phyloP scores from a whole-genome alignment of 2,329 filamentous ascomycete species.

The Exophiala viscosa region DNA sequence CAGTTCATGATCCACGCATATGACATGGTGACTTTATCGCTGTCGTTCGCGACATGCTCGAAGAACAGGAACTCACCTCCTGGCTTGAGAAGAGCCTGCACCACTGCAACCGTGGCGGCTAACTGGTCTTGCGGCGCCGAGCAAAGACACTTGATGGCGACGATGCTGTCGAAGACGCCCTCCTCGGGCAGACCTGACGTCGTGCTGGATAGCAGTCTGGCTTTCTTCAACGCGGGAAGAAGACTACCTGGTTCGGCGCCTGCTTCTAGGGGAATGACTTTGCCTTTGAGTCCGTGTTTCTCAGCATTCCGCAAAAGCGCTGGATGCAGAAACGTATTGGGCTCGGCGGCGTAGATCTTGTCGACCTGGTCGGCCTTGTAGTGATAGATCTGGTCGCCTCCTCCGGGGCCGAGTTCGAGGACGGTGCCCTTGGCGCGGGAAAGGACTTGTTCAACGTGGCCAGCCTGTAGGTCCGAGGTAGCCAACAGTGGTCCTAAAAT shows the following conservation, averaged over 20 bases:
- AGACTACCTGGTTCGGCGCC: constrained; percentile 44
- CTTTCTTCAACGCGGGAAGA: constrained; percentile 44
- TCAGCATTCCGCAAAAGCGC: constrained; percentile 33
- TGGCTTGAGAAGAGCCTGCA: constrained; percentile 45
- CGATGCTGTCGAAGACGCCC: constrained; percentile 43
- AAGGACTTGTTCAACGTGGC: constrained; percentile 27
- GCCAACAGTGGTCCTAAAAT: constrained; percentile 25
- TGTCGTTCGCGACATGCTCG: constrained; percentile 37
- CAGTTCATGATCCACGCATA: constrained; percentile 24
- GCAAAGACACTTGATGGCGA: constrained; percentile 46
- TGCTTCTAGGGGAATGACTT: constrained; percentile 38
- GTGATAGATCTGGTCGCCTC: constrained; percentile 43
- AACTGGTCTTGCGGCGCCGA: constrained; percentile 22
- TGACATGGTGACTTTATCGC: constrained; percentile 15
- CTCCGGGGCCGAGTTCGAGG: constrained; percentile 45
- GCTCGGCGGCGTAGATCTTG: constrained; percentile 42
- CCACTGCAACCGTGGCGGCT: constrained; percentile 32
- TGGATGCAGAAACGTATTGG: constrained; percentile 36
- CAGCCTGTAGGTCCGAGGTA: constrained; percentile 15
- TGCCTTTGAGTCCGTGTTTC: constrained; percentile 33
- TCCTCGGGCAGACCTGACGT: constrained; percentile 35
- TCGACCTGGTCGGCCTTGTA: constrained; percentile 35
- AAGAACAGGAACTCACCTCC: constrained; percentile 48
- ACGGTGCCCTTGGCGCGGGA: constrained; percentile 35
- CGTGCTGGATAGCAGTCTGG: constrained; percentile 38